Evolutionary conservation across 495 filamentous ascomycete species (phyloP), one percentile per base, ranked within the genome.

Genomic region (Hypoxylon subgilvum): DNA sequence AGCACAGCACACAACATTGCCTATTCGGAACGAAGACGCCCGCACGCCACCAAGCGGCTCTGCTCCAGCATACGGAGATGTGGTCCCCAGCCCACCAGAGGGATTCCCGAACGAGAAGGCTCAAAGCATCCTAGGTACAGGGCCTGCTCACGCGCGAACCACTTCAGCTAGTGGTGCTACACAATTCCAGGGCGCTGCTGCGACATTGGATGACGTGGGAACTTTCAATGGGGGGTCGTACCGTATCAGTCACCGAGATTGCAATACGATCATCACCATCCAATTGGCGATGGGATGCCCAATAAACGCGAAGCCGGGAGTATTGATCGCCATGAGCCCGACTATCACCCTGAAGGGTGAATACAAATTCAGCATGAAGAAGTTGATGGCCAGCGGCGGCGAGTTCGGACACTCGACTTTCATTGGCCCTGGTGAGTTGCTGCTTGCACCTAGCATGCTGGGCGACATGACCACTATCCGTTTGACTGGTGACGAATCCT

Each of bases 221-320:
- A 96, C 88, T 0, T 97, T 98, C 79, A 97, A 97, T 74, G 94
- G 94, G 8, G 94, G 94, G 6, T 91, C 86, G 58, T 98, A 93
- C 68, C 79, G 95, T 16, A 90, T 98, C 71, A 94, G 90, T 61
- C 94, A 98, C 66, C 82, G 94, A 5, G 92, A 97, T 66, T 86
- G 82, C 34, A 98, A 98, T 68, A 90, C 90, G 0, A 82, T 97
- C 32, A 63, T 97, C 38, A 98, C 95, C 0, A 50, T 98, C 2
- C 92, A 96, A 67, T 71, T 98, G 10, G 93, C 94, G 2, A 85
- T 93, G 65, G 93, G 92, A 3, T 95, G 89, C 66, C 93, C 94
- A 0, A 65, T 98, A 36, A 79, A 78, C 12, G 90, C 86, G 0
- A 92, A 89, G 63, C 92, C 94, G 32, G 91, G 90, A 85, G 79